These are phyloP conservation scores for Triangularia verruculosa DNA, from an alignment of 2,329 filamentous ascomycete genomes.

Conservation along the genomic window DNA sequence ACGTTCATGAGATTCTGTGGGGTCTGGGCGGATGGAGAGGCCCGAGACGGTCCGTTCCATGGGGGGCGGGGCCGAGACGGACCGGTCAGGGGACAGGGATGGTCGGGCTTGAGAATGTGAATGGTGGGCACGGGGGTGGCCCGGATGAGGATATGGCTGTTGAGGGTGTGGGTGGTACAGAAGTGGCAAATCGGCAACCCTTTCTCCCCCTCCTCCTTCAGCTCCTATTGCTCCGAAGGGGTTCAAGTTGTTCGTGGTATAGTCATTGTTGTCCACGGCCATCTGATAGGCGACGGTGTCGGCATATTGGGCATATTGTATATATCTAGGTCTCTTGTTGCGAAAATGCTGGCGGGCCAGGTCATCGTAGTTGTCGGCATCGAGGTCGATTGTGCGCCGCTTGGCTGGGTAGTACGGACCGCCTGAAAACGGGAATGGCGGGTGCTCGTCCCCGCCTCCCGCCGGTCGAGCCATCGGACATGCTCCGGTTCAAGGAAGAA, in stretches of 20 bases:
- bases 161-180: slow-evolving; percentile 12
- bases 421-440: slow-evolving; percentile 18
- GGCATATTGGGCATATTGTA: slow-evolving; percentile 13
- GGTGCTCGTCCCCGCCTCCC: slow-evolving; percentile 27
- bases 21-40: slow-evolving; percentile 45
- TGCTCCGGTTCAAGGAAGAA: slow-evolving; percentile 20
- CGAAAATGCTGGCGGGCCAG: slow-evolving; percentile 4
- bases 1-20: slow-evolving; percentile 29
- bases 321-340: slow-evolving; percentile 22
- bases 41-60: slow-evolving; percentile 52
- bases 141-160: slow-evolving; percentile 23
- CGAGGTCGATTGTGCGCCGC: slow-evolving; percentile 19
- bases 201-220: slow-evolving; percentile 1
- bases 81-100: slow-evolving; percentile 4
- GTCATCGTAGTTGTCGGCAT: slow-evolving; percentile 20
- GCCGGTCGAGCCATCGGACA: slow-evolving; percentile 30
- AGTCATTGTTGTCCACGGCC: slow-evolving; percentile 9
- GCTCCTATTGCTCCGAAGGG: background rate
- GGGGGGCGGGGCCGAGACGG: slow-evolving; percentile 18
- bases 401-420: slow-evolving; percentile 20
- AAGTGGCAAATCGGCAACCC: slow-evolving; percentile 2
- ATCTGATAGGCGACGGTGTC: slow-evolving; percentile 21
- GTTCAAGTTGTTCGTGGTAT: background rate
- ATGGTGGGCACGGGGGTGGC: slow-evolving; percentile 11
- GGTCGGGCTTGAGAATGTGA: slow-evolving; percentile 10